These are phyloP conservation scores for Fremontodendron californicum DNA, from an alignment of 345 rosid genomes.

Conservation along the genomic window DNA sequence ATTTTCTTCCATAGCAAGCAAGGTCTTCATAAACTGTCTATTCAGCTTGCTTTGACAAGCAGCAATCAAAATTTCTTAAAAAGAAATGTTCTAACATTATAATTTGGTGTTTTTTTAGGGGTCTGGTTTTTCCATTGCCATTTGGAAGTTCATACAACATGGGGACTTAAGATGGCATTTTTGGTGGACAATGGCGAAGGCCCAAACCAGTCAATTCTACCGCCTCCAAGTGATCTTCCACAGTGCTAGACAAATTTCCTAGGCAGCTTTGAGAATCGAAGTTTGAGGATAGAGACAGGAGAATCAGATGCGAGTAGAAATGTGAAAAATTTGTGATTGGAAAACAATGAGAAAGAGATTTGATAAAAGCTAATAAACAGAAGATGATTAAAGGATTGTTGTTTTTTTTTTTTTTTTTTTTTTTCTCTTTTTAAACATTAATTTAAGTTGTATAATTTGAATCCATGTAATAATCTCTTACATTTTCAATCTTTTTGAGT, in stretches of 20 bases:
- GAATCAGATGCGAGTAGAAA: not conserved
- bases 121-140: constrained; percentile 86
- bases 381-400: not conserved
- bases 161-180: constrained; percentile 88
- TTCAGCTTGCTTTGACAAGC: not conserved
- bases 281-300: not conserved
- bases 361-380: not conserved
- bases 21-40: not conserved
- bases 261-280: constrained; percentile 10
- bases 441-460: not conserved
- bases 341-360: not conserved
- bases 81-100: not conserved
- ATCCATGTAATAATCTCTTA: not conserved
- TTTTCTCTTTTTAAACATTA: not conserved
- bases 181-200: constrained; percentile 66
- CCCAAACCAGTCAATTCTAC: constrained; percentile 49
- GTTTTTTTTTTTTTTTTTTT: not conserved
- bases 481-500: not conserved
- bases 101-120: constrained; percentile 32
- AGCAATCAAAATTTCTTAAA: not conserved
- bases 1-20: not conserved
- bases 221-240: constrained; percentile 83
- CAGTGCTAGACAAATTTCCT: constrained; percentile 34
- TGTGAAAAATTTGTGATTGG: not conserved
- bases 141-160: constrained; percentile 77